Evolutionary conservation across 2,329 filamentous ascomycete genomes (phyloP).

Genomic region (Epicoccum sorghinum): DNA sequence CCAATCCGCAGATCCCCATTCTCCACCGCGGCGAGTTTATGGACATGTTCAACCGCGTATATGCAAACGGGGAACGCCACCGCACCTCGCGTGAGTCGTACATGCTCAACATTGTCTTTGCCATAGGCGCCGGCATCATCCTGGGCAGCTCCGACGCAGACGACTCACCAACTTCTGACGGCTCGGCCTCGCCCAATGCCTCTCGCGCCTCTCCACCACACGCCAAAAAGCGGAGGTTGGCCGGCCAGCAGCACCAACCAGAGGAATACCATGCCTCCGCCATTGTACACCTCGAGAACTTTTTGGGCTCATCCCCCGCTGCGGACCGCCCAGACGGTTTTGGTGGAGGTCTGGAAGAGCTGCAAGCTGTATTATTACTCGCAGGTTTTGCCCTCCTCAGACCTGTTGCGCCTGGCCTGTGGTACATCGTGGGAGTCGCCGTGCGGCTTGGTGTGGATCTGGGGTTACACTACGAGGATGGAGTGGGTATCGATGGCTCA

Average conservation of each 20-base stretch:
- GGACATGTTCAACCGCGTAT: constrained; percentile 83
- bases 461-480: constrained; percentile 91
- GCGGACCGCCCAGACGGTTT: constrained; percentile 66
- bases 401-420: constrained; percentile 89
- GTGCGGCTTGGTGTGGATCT: constrained; percentile 89
- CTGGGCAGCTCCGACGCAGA: constrained; percentile 60
- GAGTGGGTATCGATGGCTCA: constrained; percentile 65
- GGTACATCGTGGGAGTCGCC: constrained; percentile 97
- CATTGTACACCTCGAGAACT: constrained; percentile 87
- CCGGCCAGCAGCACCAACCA: constrained; percentile 72
- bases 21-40: constrained; percentile 89
- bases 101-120: constrained; percentile 95
- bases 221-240: constrained; percentile 47
- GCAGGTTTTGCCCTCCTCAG: constrained; percentile 90
- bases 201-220: constrained; percentile 40
- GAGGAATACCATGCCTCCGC: constrained; percentile 97
- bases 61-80: constrained; percentile 69
- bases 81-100: constrained; percentile 84
- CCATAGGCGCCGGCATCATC: constrained; percentile 92
- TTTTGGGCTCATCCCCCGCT: constrained; percentile 70
- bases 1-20: constrained; percentile 94
- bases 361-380: constrained; percentile 89
- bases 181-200: constrained; percentile 35
- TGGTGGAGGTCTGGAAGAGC: constrained; percentile 87
- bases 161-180: constrained; percentile 40